These are phyloP conservation scores for Lentinula lateritia DNA, from an alignment of 768 basidiomycete species.

Conservation along the genomic window DNA sequence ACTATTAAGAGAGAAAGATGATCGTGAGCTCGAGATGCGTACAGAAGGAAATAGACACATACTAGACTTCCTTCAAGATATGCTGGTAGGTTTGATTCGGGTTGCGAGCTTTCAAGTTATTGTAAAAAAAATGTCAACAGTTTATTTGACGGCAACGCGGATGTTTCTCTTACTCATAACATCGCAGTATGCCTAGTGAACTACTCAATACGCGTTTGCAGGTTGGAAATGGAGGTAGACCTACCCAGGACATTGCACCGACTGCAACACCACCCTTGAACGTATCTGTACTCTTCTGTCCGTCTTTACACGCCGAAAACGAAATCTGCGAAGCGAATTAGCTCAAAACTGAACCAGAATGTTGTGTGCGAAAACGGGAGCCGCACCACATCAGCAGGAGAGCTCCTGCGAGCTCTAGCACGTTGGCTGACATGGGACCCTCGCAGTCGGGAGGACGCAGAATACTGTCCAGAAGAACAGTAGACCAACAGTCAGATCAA, in stretches of 20 bases:
- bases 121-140: neutral
- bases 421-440: slow-evolving; percentile 32
- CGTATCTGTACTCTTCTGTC: slow-evolving; percentile 70
- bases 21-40: neutral
- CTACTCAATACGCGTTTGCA: neutral
- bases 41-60: slow-evolving; percentile 4
- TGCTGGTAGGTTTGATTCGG: slow-evolving; percentile 64
- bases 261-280: slow-evolving; percentile 57
- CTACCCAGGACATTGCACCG: slow-evolving; percentile 76
- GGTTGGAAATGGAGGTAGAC: slow-evolving; percentile 17
- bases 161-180: slow-evolving; percentile 34
- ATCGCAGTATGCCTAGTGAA: slow-evolving; percentile 52
- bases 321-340: slow-evolving; percentile 42
- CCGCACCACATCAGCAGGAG: slow-evolving; percentile 65
- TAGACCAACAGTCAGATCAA: neutral
- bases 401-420: slow-evolving; percentile 37
- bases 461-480: slow-evolving; percentile 35
- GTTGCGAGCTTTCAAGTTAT: slow-evolving; percentile 21
- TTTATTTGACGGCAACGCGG: neutral
- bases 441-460: slow-evolving; percentile 50
- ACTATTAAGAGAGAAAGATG: slow-evolving; percentile 20
- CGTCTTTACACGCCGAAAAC: slow-evolving; percentile 67
- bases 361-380: neutral
- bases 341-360: neutral
- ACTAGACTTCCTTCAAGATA: slow-evolving; percentile 55